These are phyloP conservation scores for Pythium diclinum DNA, from an alignment of 352 stramenopile species.

Conservation along the genomic window DNA sequence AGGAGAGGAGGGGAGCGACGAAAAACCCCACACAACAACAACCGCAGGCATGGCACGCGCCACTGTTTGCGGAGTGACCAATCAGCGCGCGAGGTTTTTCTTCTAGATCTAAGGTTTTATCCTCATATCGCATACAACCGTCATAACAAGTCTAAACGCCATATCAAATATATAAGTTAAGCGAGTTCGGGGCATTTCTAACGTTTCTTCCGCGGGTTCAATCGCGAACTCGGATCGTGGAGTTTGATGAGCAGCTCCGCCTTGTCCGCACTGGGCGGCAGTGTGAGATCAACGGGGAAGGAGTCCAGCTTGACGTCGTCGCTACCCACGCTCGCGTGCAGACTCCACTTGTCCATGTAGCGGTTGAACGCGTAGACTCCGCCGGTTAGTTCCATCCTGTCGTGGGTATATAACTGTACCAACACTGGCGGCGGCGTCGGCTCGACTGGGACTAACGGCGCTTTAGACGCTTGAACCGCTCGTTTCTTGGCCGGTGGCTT, in stretches of 20 bases:
- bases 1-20: conserved; percentile 10
- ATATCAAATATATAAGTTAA: background rate
- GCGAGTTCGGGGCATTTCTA: background rate
- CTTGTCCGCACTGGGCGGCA: background rate
- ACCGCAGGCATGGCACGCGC: conserved; percentile 17
- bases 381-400: conserved; percentile 39
- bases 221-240: conserved; percentile 23
- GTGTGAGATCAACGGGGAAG: conserved; percentile 15
- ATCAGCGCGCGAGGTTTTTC: conserved; percentile 11
- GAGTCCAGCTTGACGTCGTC: conserved; percentile 37
- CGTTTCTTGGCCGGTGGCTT: background rate
- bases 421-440: background rate
- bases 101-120: conserved; percentile 3
- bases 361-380: conserved; percentile 57
- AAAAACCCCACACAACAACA: background rate
- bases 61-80: background rate
- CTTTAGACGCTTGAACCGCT: background rate
- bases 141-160: background rate
- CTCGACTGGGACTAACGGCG: background rate
- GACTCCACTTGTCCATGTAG: conserved; percentile 63
- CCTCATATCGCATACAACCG: background rate
- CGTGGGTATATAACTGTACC: conserved; percentile 43
- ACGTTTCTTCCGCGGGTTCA: conserved; percentile 9
- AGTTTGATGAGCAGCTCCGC: conserved; percentile 50
- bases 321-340: conserved; percentile 32